Conservation (phyloP, 1,284 basidiomycete genomes). For the Agroathelia rolfsii region DNA sequence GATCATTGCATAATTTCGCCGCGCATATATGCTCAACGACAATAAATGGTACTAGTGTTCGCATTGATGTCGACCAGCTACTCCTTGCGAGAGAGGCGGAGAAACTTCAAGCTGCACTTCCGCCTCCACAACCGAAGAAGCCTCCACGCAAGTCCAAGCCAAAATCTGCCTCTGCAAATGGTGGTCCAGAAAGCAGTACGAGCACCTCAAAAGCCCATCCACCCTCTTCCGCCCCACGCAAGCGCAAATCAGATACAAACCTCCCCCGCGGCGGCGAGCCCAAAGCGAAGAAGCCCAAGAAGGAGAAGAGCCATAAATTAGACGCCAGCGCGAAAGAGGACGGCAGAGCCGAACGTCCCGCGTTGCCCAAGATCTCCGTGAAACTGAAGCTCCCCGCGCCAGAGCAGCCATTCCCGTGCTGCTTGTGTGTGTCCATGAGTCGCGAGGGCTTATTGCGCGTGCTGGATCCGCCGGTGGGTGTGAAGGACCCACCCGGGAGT, state of each 20-base stretch:
- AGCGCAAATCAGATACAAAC: slow-evolving; percentile 12
- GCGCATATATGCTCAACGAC: no score
- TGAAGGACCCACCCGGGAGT: slow-evolving; percentile 36
- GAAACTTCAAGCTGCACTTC: no score
- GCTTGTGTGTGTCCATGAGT: slow-evolving; percentile 64
- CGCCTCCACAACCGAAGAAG: slow-evolving; percentile 5
- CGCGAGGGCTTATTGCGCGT: slow-evolving; percentile 55
- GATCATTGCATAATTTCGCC: background rate
- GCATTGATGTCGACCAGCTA: slow-evolving; percentile 83
- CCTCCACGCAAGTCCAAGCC: no score
- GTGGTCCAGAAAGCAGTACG: no score
- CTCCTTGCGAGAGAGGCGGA: slow-evolving; percentile 52
- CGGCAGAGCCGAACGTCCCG: slow-evolving; percentile 11
- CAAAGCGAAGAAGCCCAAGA: slow-evolving; percentile 27
- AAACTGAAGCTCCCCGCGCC: slow-evolving; percentile 56
- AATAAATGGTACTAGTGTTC: no score
- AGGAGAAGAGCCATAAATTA: slow-evolving; percentile 6
- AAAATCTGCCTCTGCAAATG: no score
- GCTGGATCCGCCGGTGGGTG: slow-evolving; percentile 50
- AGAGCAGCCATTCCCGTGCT: slow-evolving; percentile 58
- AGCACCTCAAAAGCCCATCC: slow-evolving; percentile 1
- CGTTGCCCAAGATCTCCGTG: slow-evolving; percentile 32
- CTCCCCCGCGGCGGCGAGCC: no score
- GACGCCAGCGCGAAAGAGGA: slow-evolving; percentile 9
- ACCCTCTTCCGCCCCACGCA: slow-evolving; percentile 5